A percentile compares a stretch with the other conserved stretches of the same genome.
These are phyloP conservation scores for Blepharisma stoltei DNA, from an alignment of 73 alveolate genomes.

Conservation along the genomic window DNA sequence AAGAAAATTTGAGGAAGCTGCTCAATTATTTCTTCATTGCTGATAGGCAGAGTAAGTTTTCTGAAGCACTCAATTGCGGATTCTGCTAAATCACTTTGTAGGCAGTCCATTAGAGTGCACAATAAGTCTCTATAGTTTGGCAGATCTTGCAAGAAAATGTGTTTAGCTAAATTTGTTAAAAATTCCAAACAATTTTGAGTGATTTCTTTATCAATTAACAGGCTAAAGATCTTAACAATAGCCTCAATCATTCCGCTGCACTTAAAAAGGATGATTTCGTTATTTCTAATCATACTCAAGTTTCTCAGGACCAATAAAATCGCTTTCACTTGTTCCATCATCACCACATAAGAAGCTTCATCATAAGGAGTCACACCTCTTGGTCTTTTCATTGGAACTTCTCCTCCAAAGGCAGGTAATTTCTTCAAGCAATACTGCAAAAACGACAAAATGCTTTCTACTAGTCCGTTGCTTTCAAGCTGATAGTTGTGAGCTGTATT, in stretches of 20 bases:
- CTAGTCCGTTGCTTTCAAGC: slow-evolving; percentile 9
- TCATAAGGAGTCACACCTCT: slow-evolving; percentile 64
- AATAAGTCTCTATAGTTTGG: slow-evolving; percentile 66
- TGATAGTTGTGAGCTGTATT: slow-evolving; percentile 37
- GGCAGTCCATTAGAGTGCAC: slow-evolving; percentile 62
- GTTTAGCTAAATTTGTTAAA: slow-evolving; percentile 83
- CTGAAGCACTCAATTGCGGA: slow-evolving; percentile 82
- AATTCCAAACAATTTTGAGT: slow-evolving; percentile 79
- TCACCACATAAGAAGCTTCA: slow-evolving; percentile 80
- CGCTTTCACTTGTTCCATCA: slow-evolving; percentile 72
- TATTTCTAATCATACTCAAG: slow-evolving; percentile 73
- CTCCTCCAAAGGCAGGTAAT: slow-evolving; percentile 58
- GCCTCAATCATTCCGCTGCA: slow-evolving; percentile 76
- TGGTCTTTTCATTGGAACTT: slow-evolving; percentile 72
- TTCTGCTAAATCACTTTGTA: slow-evolving; percentile 51
- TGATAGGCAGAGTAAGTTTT: slow-evolving; percentile 75
- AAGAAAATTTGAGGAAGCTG: slow-evolving; percentile 42
- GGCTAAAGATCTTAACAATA: slow-evolving; percentile 72
- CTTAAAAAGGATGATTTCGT: slow-evolving; percentile 82
- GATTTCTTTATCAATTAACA: slow-evolving; percentile 74
- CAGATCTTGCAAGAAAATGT: slow-evolving; percentile 69
- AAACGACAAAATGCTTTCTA: not conserved
- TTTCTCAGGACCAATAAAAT: slow-evolving; percentile 77
- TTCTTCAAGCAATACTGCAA: slow-evolving; percentile 35
- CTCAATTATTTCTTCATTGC: slow-evolving; percentile 84